Conservation (phyloP, 768 basidiomycete genomes). For the Saitozyma sp. region DNA sequence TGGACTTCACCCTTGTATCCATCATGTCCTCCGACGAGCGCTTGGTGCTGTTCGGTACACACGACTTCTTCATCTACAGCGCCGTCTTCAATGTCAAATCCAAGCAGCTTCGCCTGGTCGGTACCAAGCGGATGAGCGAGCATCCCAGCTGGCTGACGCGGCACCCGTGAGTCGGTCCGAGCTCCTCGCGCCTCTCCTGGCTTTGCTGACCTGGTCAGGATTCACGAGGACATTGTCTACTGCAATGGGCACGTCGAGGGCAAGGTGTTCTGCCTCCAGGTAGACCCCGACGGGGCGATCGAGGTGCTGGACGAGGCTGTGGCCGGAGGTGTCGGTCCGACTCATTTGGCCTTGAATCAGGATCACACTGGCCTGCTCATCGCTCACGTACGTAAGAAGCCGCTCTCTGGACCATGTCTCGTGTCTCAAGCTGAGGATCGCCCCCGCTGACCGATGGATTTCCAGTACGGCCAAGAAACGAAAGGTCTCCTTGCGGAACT, state of each 20-base stretch:
- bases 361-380: constrained; percentile 6
- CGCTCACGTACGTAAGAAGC: constrained; percentile 12
- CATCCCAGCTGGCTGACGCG: constrained; percentile 16
- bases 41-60: constrained; percentile 7
- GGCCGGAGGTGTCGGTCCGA: constrained; percentile 9
- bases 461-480: constrained; percentile 4
- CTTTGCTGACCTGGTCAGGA: constrained; percentile 5
- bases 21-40: background rate
- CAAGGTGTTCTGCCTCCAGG: constrained; percentile 10
- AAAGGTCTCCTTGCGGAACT: background rate
- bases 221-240: constrained; percentile 9
- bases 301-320: constrained; percentile 15
- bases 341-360: constrained; percentile 6
- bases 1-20: no score
- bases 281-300: background rate
- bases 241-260: constrained; percentile 10
- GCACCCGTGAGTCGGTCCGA: constrained; percentile 14
- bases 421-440: background rate
- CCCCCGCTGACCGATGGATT: background rate
- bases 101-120: background rate
- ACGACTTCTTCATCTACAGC: constrained; percentile 11
- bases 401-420: background rate
- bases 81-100: background rate
- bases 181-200: background rate
- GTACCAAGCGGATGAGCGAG: constrained; percentile 1